Evolutionary conservation across 805 yeast genomes (phyloP).

Genomic region (Ogataea sp.): DNA sequence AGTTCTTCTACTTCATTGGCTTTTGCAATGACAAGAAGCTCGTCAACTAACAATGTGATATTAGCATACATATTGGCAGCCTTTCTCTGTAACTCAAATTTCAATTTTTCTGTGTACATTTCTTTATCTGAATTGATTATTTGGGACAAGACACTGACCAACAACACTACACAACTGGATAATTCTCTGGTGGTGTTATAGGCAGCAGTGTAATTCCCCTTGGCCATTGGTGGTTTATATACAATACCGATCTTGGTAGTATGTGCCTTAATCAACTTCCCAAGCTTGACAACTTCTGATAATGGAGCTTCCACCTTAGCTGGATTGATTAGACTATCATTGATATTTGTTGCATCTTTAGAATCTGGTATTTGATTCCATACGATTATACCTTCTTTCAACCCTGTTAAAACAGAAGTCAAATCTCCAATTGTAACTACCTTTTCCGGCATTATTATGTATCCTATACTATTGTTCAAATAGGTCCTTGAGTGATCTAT

Average conservation of each 20-base stretch:
- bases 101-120: conserved; percentile 25
- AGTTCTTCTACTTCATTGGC: conserved; percentile 9
- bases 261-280: conserved; percentile 60
- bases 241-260: conserved; percentile 70
- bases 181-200: conserved; percentile 38
- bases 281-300: conserved; percentile 50
- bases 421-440: too few relatives aligned
- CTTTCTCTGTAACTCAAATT: conserved; percentile 22
- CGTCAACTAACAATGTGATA: conserved; percentile 6
- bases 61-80: too few relatives aligned
- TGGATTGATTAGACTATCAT: conserved; percentile 6
- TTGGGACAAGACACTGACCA: conserved; percentile 37
- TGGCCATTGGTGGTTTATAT: conserved; percentile 49
- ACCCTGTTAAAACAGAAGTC: background rate
- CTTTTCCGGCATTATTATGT: too few relatives aligned
- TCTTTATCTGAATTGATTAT: conserved; percentile 21
- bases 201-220: conserved; percentile 35
- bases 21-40: conserved; percentile 16
- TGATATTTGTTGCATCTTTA: background rate
- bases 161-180: conserved; percentile 33
- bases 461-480: too few relatives aligned
- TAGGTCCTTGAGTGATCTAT: too few relatives aligned
- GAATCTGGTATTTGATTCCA: background rate
- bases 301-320: conserved; percentile 34
- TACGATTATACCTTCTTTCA: background rate